phyloP scores from a whole-genome alignment of 192 early-diverging fungal genomes.

The Backusella sp. region DNA sequence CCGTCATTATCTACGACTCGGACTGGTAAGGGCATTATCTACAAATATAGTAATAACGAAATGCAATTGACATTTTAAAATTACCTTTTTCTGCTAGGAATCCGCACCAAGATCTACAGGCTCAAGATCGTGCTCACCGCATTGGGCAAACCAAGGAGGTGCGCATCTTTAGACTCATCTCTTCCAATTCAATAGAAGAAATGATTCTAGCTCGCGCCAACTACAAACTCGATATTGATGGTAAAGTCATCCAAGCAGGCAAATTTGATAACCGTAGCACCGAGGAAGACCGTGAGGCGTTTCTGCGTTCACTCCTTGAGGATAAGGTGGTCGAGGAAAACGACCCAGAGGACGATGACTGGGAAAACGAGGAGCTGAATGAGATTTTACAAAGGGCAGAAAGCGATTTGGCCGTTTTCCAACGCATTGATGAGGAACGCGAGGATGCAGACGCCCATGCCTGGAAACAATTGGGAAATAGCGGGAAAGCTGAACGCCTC shows the following conservation, averaged over 20 bases:
- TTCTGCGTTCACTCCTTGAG: conserved; percentile 83
- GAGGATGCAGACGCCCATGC: conserved; percentile 34
- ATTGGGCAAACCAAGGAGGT: conserved; percentile 99
- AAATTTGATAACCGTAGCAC: conserved; percentile 98
- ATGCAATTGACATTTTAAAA: not conserved
- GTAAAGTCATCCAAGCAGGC: conserved; percentile 98
- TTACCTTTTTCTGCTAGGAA: conserved; percentile 51
- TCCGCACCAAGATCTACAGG: conserved; percentile 97
- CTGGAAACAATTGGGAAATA: conserved; percentile 47
- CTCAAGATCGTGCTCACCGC: conserved; percentile 99
- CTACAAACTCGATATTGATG: conserved; percentile 96
- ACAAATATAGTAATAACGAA: not conserved
- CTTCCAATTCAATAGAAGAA: conserved; percentile 91
- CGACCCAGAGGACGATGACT: conserved; percentile 62
- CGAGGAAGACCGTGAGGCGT: conserved; percentile 90
- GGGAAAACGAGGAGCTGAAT: conserved; percentile 91
- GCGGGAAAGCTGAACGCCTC: conserved; percentile 70
- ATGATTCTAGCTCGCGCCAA: conserved; percentile 90
- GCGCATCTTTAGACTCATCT: conserved; percentile 90
- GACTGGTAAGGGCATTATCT: conserved; percentile 73
- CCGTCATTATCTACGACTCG: conserved; percentile 97
- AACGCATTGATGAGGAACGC: conserved; percentile 76
- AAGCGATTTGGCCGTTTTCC: conserved; percentile 77
- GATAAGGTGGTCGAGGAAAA: conserved; percentile 79
- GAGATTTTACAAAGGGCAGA: conserved; percentile 87